Evolutionary conservation across 352 stramenopile genomes (phyloP).

Genomic region (Pythium myriotylum): DNA sequence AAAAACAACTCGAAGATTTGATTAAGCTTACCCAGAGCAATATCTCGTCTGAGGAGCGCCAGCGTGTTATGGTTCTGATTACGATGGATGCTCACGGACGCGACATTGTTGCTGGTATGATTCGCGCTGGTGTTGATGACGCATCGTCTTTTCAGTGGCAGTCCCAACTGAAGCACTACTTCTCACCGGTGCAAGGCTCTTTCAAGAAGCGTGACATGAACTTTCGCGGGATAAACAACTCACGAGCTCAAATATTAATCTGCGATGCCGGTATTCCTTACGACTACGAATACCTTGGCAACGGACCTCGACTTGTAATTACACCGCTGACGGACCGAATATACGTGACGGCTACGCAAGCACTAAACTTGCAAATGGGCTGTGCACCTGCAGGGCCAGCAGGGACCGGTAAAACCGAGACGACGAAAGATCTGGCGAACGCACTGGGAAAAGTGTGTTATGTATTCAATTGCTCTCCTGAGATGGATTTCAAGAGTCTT

Average conservation of each 20-base stretch:
- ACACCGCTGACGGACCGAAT: slow-evolving; percentile 96
- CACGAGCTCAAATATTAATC: slow-evolving; percentile 88
- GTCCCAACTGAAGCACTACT: slow-evolving; percentile 95
- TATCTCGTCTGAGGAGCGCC: slow-evolving; percentile 91
- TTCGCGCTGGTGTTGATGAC: slow-evolving; percentile 86
- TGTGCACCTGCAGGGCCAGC: slow-evolving; percentile 81
- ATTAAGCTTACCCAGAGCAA: slow-evolving; percentile 93
- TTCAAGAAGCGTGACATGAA: slow-evolving; percentile 92
- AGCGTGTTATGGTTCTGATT: slow-evolving; percentile 95
- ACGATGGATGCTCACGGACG: slow-evolving; percentile 95
- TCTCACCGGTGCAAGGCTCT: slow-evolving; percentile 83
- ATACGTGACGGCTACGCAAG: slow-evolving; percentile 95
- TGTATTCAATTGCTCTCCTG: slow-evolving; percentile 95
- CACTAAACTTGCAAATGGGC: slow-evolving; percentile 92
- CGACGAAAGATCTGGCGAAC: slow-evolving; percentile 95
- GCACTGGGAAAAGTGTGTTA: slow-evolving; percentile 95
- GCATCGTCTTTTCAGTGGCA: slow-evolving; percentile 93
- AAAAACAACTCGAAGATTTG: slow-evolving; percentile 93
- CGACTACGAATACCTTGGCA: slow-evolving; percentile 97
- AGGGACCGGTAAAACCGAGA: slow-evolving; percentile 95
- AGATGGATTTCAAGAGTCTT: slow-evolving; percentile 96
- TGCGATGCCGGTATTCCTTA: slow-evolving; percentile 94
- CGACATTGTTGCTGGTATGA: slow-evolving; percentile 96
- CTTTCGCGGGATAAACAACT: slow-evolving; percentile 82
- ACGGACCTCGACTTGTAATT: slow-evolving; percentile 94